Base-by-base conservation (phyloP, 2,329 filamentous ascomycete genomes). In the Colletotrichum navitas region DNA sequence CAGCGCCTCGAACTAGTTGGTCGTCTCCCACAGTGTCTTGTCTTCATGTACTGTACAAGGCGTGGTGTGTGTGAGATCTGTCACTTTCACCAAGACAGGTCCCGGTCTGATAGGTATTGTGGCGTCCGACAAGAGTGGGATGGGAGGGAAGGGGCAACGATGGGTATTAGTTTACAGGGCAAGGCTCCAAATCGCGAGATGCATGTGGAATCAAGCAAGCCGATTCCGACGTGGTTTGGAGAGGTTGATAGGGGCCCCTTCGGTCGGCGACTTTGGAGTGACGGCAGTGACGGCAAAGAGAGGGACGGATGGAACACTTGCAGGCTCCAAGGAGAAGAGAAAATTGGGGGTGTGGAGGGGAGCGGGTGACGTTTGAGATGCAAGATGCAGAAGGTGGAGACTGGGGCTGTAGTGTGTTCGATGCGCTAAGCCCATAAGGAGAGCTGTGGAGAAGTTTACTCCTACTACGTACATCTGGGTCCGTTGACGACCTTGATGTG, bases 391-490 rank as follows among this genome's bases (percentile, higher is more conserved):
- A 16, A 21, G 24, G 68, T 45, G 68, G 68, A 45, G 58, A 49
- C 68, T 51, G 58, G 49, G 64, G 47, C 68, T 65, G 68, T 71
- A 65, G 59, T 71, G 68, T 71, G 68, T 65, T 71, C 54, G 64
- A 55, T 49, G 65, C 39, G 34, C 68, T 68, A 71, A 60, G 18
- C 68, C 59, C 49, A 21, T 14, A 11, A 24, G 11, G 68, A 58
- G 2, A 59, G 51, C 43, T 52, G 36, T 63, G 68, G 68, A 54
- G 58, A 51, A 8, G 7, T 39, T 36, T 3, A 12, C 10, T 64
- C 68, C 68, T 68, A n/a, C n/a, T n/a, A n/a, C n/a, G n/a, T n/a
- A 52, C 64, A 47, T n/a, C 52, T 60, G 3, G 47, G 52, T 21
- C 55, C 64, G 36, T 60, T 45, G 51, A 52, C 43, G 65, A 36